These are phyloP conservation scores for Rhinocladiella mackenziei DNA, from an alignment of 2,329 filamentous ascomycete species.

Conservation along the genomic window DNA sequence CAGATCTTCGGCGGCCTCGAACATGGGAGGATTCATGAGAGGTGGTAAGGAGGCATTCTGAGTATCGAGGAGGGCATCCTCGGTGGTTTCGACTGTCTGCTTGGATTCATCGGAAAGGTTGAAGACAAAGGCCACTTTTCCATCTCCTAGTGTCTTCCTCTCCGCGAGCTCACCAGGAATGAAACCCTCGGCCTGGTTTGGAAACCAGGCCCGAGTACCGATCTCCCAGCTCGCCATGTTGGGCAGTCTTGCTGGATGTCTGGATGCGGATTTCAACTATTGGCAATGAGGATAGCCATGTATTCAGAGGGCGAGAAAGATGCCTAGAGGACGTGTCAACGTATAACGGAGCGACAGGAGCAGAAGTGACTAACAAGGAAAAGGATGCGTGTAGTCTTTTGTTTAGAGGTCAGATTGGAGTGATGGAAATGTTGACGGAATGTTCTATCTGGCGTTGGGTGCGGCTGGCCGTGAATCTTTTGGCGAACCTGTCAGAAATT, in stretches of 20 bases:
- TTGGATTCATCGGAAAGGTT: conserved; percentile 80
- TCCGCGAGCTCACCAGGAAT: conserved; percentile 89
- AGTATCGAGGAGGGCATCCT: conserved; percentile 70
- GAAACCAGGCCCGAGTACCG: conserved; percentile 97
- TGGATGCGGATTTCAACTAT: conserved; percentile 19
- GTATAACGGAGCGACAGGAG: conserved; percentile 2
- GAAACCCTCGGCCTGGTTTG: conserved; percentile 93
- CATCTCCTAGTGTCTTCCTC: conserved; percentile 78
- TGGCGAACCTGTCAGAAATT: conserved; percentile 14
- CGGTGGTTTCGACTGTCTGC: conserved; percentile 73
- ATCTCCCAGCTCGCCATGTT: conserved; percentile 74
- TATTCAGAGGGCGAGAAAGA: conserved; percentile 18
- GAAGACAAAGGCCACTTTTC: conserved; percentile 69
- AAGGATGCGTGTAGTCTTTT: conserved; percentile 4
- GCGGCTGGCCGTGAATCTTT: conserved; percentile 20
- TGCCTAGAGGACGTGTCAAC: conserved; percentile 23
- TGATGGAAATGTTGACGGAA: conserved; percentile 13
- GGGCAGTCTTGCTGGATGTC: conserved; percentile 64
- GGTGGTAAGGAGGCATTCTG: conserved; percentile 73
- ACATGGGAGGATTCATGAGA: conserved; percentile 95
- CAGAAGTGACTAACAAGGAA: conserved; percentile 7
- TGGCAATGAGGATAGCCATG: conserved; percentile 20
- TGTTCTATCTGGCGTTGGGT: conserved; percentile 10
- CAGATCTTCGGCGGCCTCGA: conserved; percentile 96
- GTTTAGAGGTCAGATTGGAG: background rate